phyloP scores from a whole-genome alignment of 441 rosid species.

The Croton setiger region DNA sequence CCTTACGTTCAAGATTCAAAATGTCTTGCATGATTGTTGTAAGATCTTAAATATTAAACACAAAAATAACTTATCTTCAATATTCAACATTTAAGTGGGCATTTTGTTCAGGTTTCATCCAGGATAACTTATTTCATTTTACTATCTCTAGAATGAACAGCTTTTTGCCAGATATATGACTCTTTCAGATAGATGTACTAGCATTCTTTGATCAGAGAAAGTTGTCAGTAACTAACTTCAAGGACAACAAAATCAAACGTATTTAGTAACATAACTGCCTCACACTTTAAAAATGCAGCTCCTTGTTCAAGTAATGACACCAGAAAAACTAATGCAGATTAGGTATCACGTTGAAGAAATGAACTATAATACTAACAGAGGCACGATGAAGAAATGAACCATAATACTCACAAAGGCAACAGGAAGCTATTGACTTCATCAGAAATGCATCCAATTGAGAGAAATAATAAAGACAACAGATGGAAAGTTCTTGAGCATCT shows the following conservation, averaged over 20 bases:
- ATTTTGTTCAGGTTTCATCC: neutral
- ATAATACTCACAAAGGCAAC: constrained; percentile 67
- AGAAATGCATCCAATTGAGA: constrained; percentile 44
- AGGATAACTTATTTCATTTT: neutral
- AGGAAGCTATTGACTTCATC: constrained; percentile 60
- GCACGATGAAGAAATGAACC: neutral
- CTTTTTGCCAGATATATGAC: neutral
- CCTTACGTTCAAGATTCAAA: neutral
- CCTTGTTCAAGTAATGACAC: neutral
- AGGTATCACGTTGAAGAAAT: neutral
- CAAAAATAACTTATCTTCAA: neutral
- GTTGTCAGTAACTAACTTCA: neutral
- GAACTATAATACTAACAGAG: too few relatives aligned
- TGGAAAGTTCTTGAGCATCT: constrained; percentile 68
- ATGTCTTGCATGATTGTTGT: neutral
- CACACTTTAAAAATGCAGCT: neutral
- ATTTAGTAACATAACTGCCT: neutral
- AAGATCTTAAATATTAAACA: neutral
- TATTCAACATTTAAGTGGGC: neutral
- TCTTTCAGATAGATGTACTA: neutral
- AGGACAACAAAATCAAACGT: neutral
- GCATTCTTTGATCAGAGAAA: neutral
- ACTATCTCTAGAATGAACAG: neutral
- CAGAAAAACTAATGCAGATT: neutral
- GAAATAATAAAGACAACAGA: constrained; percentile 72